phyloP scores from a whole-genome alignment of 2,329 filamentous ascomycete species.

The Diaporthe vaccinii region DNA sequence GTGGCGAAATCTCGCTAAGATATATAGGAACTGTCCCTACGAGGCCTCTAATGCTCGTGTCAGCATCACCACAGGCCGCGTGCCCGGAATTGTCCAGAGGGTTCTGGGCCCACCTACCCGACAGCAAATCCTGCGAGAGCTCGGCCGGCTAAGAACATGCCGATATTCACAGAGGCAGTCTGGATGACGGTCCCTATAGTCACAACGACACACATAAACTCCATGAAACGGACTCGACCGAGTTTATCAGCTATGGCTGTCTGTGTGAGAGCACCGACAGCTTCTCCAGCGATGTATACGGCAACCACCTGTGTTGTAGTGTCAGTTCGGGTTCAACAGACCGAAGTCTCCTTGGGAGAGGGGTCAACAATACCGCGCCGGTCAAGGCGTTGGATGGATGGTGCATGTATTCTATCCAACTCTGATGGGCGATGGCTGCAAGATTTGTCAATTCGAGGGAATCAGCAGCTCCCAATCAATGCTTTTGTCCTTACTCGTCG shows the following conservation, averaged over 20 bases:
- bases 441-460: slow-evolving; percentile 1
- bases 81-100: too few species aligned
- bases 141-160: slow-evolving; percentile 66
- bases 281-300: slow-evolving; percentile 72
- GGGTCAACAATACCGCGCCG: slow-evolving; percentile 56
- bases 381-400: slow-evolving; percentile 67
- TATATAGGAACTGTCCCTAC: slow-evolving; percentile 68
- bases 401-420: slow-evolving; percentile 71
- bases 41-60: slow-evolving; percentile 53
- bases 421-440: slow-evolving; percentile 69
- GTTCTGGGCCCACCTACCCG: slow-evolving; percentile 50
- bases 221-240: slow-evolving; percentile 67
- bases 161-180: slow-evolving; percentile 66
- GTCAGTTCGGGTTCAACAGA: background rate
- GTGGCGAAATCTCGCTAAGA: slow-evolving; percentile 66
- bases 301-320: slow-evolving; percentile 60
- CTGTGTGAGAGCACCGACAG: slow-evolving; percentile 66
- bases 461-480: too few species aligned
- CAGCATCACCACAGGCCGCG: background rate
- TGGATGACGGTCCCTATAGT: slow-evolving; percentile 68
- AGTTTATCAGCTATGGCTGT: slow-evolving; percentile 66
- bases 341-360: too few species aligned
- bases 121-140: slow-evolving; percentile 61
- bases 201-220: slow-evolving; percentile 65
- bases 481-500: slow-evolving; percentile 60